These are phyloP conservation scores for Globisporangium canariense DNA, from an alignment of 352 stramenopile species.

Conservation along the genomic window DNA sequence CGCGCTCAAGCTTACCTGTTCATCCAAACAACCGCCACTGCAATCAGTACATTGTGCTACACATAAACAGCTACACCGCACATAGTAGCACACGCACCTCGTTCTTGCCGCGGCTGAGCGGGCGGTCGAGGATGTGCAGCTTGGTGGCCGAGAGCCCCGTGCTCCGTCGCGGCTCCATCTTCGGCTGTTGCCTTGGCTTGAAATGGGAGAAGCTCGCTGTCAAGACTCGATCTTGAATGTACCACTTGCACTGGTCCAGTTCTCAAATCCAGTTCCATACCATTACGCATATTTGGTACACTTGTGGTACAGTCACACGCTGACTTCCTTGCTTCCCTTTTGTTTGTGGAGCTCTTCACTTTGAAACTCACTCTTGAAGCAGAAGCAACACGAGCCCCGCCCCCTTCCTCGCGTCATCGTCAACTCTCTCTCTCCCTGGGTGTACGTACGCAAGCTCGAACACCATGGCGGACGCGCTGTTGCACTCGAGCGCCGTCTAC, in stretches of 20 bases:
- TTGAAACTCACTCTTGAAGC: constrained; percentile 2
- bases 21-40: neutral
- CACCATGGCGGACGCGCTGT: constrained; percentile 47
- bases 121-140: constrained; percentile 76
- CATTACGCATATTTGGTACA: neutral
- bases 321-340: constrained; percentile 3
- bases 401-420: neutral
- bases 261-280: neutral
- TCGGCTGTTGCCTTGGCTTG: neutral
- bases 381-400: neutral
- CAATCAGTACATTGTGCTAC: neutral
- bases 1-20: constrained; percentile 89
- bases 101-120: constrained; percentile 69
- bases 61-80: neutral
- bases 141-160: constrained; percentile 50
- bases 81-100: constrained; percentile 32
- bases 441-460: neutral
- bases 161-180: constrained; percentile 54
- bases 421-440: neutral
- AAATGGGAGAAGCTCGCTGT: neutral
- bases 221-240: neutral
- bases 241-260: neutral
- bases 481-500: constrained; percentile 72
- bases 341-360: constrained; percentile 5
- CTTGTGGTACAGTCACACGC: constrained; percentile 1